Percentiles rank a stretch among this genome's conserved stretches.
These are phyloP conservation scores for Saccharomyces eubayanus DNA, from an alignment of 805 yeast species.

Conservation along the genomic window DNA sequence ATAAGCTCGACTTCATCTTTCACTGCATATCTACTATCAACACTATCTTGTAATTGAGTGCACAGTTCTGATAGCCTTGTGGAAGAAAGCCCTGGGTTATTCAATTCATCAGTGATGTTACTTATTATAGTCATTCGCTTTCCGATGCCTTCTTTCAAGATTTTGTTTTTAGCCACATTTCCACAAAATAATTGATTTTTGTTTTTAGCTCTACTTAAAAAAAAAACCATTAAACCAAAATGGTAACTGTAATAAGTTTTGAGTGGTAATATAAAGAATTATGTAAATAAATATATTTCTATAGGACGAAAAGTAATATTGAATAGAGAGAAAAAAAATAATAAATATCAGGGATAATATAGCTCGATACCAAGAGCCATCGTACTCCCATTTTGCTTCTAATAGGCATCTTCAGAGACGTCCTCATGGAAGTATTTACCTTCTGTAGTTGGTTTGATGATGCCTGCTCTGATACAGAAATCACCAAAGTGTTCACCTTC, in stretches of 20 bases:
- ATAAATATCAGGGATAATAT: neutral
- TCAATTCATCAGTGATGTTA: neutral
- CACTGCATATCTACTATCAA: neutral
- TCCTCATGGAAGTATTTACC: conserved; percentile 95
- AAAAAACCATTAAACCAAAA: neutral
- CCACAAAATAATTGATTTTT: neutral
- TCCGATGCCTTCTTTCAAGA: neutral
- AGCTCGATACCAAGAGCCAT: neutral
- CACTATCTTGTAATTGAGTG: neutral
- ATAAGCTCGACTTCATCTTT: neutral
- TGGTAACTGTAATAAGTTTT: neutral
- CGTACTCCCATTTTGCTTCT: conserved; percentile 3
- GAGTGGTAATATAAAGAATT: neutral
- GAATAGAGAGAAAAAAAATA: neutral
- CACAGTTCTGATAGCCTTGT: neutral
- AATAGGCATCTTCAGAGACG: conserved; percentile 64
- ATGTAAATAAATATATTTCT: conserved; percentile 4
- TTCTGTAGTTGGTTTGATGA: conserved; percentile 78
- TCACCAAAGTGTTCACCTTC: conserved; percentile 96
- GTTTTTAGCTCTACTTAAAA: neutral
- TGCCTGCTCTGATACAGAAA: conserved; percentile 77
- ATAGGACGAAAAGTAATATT: neutral
- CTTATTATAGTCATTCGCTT: neutral
- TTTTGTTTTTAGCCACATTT: neutral
- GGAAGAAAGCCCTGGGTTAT: neutral